Base-by-base conservation (phyloP, 768 basidiomycete genomes). In the Suillus ampliporus region DNA sequence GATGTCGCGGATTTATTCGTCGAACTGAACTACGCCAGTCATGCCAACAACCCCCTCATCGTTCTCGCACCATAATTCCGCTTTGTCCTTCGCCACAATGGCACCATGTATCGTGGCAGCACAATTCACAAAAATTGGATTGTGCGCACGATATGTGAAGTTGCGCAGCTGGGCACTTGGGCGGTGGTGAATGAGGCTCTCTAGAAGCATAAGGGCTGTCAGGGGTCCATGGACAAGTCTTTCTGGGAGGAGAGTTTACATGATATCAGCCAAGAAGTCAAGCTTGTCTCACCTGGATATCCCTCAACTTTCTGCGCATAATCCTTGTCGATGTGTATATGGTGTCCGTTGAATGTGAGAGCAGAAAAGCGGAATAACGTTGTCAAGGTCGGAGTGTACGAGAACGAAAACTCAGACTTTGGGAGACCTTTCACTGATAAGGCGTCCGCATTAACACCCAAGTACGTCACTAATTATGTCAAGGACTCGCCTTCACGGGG, bases 281-380 rank as follows among this genome's bases (percentile, higher is more conserved):
- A 44, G 26, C 23, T 50, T 26, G 8, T 61, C 62, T 58, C 65
- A 86, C 90, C 91, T 64, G 88, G 83, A 66, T 92, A 92, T 9
- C 90, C 90, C 74, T 95, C 90, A 21, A 78, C 80, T 28, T 77
- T 74, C 48, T 83, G 85, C 7, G 90, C 86, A 70, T 88, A 92
- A 26, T 88, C 85, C 62, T 86, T 86, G 76, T 94, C 91, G 31
- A 94, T 83, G 74, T 95, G 93, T 66, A 95, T 91, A 67, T 87
- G 83, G 67, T 95, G 93, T 14, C 86, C 90, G 68, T 95, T 95
- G 78, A 92, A 93, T 66, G 89, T 94, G 26, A 95, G 79, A 21
- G 93, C 91, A 5, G 92, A 94, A 76, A 90, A 95, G 26, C 92
- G 87, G 79, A 95, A 95, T 23, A 95, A 78, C 1, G 89, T 92